Percentiles rank a stretch among this genome's conserved stretches.
These are phyloP conservation scores for Xylaria cubensis DNA, from an alignment of 495 filamentous ascomycete genomes.

Conservation along the genomic window DNA sequence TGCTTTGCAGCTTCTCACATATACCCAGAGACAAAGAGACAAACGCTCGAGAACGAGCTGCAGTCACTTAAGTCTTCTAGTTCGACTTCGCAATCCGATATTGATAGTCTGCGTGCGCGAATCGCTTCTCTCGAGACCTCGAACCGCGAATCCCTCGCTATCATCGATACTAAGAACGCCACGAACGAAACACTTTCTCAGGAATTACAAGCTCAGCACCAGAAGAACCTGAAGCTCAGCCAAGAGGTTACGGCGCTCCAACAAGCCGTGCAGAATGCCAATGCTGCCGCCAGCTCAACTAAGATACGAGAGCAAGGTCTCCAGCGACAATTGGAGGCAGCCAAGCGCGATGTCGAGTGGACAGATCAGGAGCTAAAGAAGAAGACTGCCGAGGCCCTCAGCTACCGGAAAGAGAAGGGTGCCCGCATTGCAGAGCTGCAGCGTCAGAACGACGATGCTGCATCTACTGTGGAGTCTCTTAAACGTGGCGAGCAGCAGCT, in stretches of 20 bases:
- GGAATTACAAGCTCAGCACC: slow-evolving; percentile 85
- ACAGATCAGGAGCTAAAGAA: slow-evolving; percentile 88
- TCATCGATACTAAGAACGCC: slow-evolving; percentile 86
- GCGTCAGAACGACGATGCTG: slow-evolving; percentile 84
- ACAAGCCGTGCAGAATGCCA: slow-evolving; percentile 79
- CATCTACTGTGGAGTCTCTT: slow-evolving; percentile 73
- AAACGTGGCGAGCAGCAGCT: slow-evolving; percentile 79
- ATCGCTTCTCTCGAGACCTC: slow-evolving; percentile 87
- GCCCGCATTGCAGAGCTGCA: slow-evolving; percentile 85
- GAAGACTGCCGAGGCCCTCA: slow-evolving; percentile 81
- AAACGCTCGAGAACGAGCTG: slow-evolving; percentile 78
- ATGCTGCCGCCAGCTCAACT: slow-evolving; percentile 74
- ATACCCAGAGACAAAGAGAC: slow-evolving; percentile 43
- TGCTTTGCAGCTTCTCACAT: slow-evolving; percentile 25
- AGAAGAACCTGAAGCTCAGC: slow-evolving; percentile 82
- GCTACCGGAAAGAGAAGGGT: slow-evolving; percentile 93
- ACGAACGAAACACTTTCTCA: slow-evolving; percentile 86
- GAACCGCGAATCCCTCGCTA: slow-evolving; percentile 84
- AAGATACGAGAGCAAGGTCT: slow-evolving; percentile 88
- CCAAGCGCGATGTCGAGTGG: slow-evolving; percentile 90
- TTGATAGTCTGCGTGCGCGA: slow-evolving; percentile 74
- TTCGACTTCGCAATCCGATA: slow-evolving; percentile 76
- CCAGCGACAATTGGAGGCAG: slow-evolving; percentile 85
- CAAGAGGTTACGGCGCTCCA: slow-evolving; percentile 81
- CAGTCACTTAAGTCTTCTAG: slow-evolving; percentile 77